Conservation (phyloP, 208 protist genomes). For the Acanthamoeba lenticulata region DNA sequence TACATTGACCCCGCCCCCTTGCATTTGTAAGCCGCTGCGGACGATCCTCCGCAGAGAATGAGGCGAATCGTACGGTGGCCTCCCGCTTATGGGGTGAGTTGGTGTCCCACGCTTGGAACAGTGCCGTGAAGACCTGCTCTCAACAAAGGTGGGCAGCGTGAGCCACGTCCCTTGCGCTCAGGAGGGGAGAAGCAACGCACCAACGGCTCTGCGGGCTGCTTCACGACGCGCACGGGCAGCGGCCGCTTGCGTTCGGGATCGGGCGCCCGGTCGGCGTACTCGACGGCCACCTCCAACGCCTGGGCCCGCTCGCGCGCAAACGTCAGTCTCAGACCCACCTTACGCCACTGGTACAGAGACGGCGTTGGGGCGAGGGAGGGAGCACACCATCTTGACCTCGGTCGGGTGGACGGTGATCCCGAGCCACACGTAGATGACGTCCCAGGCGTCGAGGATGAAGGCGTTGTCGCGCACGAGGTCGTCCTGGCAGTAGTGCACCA, state of each 20-base stretch:
- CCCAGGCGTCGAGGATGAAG: constrained; percentile 71
- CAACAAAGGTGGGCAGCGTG: too few relatives aligned
- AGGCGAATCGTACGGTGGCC: neutral
- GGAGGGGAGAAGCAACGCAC: too few relatives aligned
- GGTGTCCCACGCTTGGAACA: constrained; percentile 13
- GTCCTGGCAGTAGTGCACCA: constrained; percentile 70
- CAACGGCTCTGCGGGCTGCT: neutral
- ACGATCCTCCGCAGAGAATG: too few relatives aligned
- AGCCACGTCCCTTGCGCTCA: too few relatives aligned
- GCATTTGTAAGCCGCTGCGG: too few relatives aligned
- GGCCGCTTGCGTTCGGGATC: neutral
- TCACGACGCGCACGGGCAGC: neutral
- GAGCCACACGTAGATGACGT: constrained; percentile 30
- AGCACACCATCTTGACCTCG: constrained; percentile 55
- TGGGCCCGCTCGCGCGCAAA: neutral
- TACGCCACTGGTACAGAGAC: too few relatives aligned
- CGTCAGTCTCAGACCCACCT: too few relatives aligned
- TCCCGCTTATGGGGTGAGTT: neutral
- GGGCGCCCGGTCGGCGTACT: neutral
- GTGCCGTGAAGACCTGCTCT: neutral
- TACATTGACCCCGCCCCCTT: too few relatives aligned
- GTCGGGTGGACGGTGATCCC: neutral
- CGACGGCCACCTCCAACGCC: neutral
- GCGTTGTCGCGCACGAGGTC: constrained; percentile 74
- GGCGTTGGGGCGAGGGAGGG: neutral